Conservation (phyloP, 225 moss, liverwort and hornwort genomes). For the Thuidium tamariscinum region DNA sequence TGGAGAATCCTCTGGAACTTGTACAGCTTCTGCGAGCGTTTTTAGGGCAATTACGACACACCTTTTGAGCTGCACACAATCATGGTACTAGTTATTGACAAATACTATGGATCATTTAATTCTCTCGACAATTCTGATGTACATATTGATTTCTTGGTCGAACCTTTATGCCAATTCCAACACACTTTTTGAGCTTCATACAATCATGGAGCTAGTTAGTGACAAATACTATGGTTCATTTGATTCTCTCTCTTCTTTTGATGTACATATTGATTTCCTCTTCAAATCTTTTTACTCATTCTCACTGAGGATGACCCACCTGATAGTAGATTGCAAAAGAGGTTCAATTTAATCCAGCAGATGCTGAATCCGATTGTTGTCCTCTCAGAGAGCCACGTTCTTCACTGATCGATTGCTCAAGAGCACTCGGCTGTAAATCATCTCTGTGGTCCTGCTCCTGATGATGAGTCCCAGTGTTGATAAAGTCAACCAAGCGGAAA, state of each 20-base stretch:
- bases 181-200: background rate
- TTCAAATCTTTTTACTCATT: background rate
- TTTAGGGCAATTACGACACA: background rate
- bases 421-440: constrained; percentile 4
- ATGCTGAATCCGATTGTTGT: background rate
- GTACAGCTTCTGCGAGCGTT: constrained; percentile 47
- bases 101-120: background rate
- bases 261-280: background rate
- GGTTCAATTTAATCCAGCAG: background rate
- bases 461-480: background rate
- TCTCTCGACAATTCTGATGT: background rate
- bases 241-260: background rate
- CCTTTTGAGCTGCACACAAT: background rate
- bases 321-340: background rate
- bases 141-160: background rate
- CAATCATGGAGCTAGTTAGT: background rate
- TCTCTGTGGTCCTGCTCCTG: constrained; percentile 6
- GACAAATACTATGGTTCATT: background rate
- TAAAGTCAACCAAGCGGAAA: constrained; percentile 1
- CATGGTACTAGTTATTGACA: background rate
- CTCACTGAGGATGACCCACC: background rate
- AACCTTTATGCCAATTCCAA: background rate
- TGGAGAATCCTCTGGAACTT: constrained; percentile 61
- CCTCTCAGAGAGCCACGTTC: background rate
- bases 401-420: constrained; percentile 1